A percentile compares a stretch with the other conserved stretches of the same genome.
phyloP scores from a whole-genome alignment of 495 filamentous ascomycete species.

The Hyaloscypha variabilis region DNA sequence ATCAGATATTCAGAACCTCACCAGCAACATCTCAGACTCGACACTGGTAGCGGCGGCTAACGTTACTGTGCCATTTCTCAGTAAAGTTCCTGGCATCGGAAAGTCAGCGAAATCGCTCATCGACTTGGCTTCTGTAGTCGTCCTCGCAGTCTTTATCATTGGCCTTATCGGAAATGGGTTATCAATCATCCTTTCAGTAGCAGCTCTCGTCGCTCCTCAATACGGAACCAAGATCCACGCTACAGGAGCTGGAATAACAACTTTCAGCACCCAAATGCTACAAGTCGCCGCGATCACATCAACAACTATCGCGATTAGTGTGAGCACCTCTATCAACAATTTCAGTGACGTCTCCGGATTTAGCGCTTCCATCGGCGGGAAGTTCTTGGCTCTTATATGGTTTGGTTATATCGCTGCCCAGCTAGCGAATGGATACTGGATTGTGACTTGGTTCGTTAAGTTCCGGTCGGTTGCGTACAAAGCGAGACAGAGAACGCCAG shows the following conservation, averaged over 20 bases:
- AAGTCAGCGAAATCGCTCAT: constrained; percentile 18
- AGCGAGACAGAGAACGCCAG: constrained; percentile 5
- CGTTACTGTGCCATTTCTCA: constrained; percentile 9
- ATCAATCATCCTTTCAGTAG: constrained; percentile 8
- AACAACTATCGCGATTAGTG: constrained; percentile 4
- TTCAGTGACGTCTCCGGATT: constrained; percentile 12
- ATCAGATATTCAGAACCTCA: constrained; percentile 13
- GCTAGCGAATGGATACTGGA: constrained; percentile 17
- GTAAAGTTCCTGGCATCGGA: constrained; percentile 9
- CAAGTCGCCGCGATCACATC: constrained; percentile 15
- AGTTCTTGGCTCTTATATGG: constrained; percentile 21
- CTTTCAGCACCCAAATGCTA: constrained; percentile 19
- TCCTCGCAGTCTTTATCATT: constrained; percentile 10
- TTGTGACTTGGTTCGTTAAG: constrained; percentile 15
- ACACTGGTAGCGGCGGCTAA: constrained; percentile 16
- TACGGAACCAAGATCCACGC: constrained; percentile 1
- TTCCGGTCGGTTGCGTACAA: constrained; percentile 8
- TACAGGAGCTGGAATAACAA: constrained; percentile 14
- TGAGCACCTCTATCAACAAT: constrained; percentile 9
- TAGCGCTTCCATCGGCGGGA: constrained; percentile 11
- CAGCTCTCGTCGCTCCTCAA: constrained; percentile 4
- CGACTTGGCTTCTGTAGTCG: neutral
- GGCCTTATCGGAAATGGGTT: constrained; percentile 10
- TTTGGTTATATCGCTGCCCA: constrained; percentile 14
- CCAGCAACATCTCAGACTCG: constrained; percentile 7